Base-by-base conservation (phyloP, 1,139 yeast species). In the Nakaseomyces uthaithaninus region DNA sequence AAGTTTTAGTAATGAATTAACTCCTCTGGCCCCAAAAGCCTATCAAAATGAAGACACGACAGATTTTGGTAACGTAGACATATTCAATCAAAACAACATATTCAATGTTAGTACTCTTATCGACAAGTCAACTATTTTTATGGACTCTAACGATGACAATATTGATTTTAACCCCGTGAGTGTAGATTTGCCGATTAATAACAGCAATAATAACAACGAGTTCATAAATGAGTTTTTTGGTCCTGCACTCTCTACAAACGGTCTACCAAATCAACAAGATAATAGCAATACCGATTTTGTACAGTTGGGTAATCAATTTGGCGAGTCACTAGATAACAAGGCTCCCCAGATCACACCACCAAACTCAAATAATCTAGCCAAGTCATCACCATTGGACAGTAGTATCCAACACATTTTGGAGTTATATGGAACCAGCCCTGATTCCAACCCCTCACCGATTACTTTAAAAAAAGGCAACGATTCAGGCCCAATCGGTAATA, bases 31-130 rank as follows among this genome's bases (percentile, higher is more conserved):
- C 4, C n/a, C 26, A 4, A 20, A 6, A 8, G 16, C n/a, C 7
- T 9, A 18, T 7, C 25, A 27, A 8, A 16, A 17, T 17, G 12
- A 19, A 4, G 25, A 31, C 12, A 20, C 11, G 3, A 5, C 24
- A 2, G 25, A 19, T 20, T 12, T 20, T 8, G 12, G 11, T n/a
- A 31, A 31, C 11, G 11, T n/a, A 12, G 35, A 31, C n/a, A 17
- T 12, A 10, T 31, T 31, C 15, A 17, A 18, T 11, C 38, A 36
- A 12, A 17, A 16, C 8, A 36, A 36, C 19, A 18, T 36, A 3
- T 36, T 36, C 12, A 39, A 38, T 26, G 41, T 43, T 10, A 50
- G 53, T 43, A 45, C 43, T 16, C 39, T 50, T 3, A 50, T 50
- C 24, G 53, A 50, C 31, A 50, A 41, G 22, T 41, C 50, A 8